Evolutionary conservation across 345 rosid genomes (phyloP).

Genomic region (Conringia planisiliqua): DNA sequence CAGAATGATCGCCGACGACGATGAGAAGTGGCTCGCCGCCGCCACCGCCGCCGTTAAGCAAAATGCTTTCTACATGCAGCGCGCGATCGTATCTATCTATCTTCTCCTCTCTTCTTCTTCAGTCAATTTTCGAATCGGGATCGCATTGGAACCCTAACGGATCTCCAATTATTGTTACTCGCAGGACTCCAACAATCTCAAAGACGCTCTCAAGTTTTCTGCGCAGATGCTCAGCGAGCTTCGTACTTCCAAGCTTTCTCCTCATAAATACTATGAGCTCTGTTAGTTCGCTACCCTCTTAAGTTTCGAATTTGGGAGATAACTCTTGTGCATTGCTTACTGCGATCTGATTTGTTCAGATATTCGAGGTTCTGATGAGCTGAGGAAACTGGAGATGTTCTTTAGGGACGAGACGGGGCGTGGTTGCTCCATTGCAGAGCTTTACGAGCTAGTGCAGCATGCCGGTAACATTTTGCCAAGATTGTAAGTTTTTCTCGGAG

Average conservation of each 20-base stretch:
- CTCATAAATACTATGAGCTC: conserved; percentile 90
- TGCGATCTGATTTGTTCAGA: conserved; percentile 42
- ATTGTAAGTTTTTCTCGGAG: conserved; percentile 52
- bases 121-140: conserved; percentile 15
- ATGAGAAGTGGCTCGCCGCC: conserved; percentile 95
- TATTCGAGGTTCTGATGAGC: conserved; percentile 87
- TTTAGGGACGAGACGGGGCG: conserved; percentile 85
- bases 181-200: conserved; percentile 92
- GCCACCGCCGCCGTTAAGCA: conserved; percentile 90
- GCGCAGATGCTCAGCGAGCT: conserved; percentile 99
- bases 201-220: conserved; percentile 92
- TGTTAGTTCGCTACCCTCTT: conserved; percentile 48
- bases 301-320: neutral
- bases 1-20: conserved; percentile 81
- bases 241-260: conserved; percentile 95
- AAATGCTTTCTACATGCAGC: conserved; percentile 95
- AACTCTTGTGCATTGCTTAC: neutral
- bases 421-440: conserved; percentile 85
- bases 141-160: conserved; percentile 30
- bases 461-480: conserved; percentile 99
- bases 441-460: conserved; percentile 95
- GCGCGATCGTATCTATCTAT: conserved; percentile 77
- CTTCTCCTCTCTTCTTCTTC: neutral
- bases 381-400: conserved; percentile 86
- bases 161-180: neutral